Conservation (phyloP, 2,329 filamentous ascomycete species). For the Elsinoe fawcettii region DNA sequence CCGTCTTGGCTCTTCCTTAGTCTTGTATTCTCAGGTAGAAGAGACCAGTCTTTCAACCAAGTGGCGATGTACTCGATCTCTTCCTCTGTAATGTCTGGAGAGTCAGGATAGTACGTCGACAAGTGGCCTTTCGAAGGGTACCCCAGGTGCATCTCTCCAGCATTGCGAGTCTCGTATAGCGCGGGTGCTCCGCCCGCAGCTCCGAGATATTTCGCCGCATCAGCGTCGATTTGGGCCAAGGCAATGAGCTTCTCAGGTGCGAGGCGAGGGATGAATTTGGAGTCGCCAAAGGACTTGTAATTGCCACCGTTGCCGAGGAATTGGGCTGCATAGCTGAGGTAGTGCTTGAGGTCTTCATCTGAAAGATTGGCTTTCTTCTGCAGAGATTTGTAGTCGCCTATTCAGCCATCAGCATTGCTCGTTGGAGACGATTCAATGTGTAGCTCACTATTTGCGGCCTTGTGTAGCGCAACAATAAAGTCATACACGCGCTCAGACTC, state of each 20-base stretch:
- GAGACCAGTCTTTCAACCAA: constrained; percentile 39
- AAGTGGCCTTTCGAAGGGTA: constrained; percentile 43
- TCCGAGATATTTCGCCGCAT: constrained; percentile 35
- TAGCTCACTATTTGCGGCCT: constrained; percentile 30
- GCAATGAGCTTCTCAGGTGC: constrained; percentile 37
- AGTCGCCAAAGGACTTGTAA: constrained; percentile 45
- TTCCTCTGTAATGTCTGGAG: constrained; percentile 40
- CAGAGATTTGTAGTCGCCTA: constrained; percentile 42
- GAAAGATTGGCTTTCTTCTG: constrained; percentile 37
- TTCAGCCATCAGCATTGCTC: background rate
- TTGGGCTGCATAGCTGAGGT: constrained; percentile 37
- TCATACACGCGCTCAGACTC: constrained; percentile 48
- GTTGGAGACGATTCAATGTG: background rate
- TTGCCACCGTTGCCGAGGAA: constrained; percentile 50
- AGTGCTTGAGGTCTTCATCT: constrained; percentile 33
- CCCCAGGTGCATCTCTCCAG: constrained; percentile 41
- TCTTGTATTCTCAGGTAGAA: constrained; percentile 45
- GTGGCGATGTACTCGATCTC: constrained; percentile 41
- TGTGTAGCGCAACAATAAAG: constrained; percentile 46
- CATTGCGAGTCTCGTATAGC: constrained; percentile 37
- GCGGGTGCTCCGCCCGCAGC: constrained; percentile 34
- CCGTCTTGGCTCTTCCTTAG: constrained; percentile 38
- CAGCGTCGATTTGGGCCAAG: constrained; percentile 35
- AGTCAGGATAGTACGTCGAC: constrained; percentile 45
- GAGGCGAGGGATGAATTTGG: constrained; percentile 46